A percentile compares a stretch with the other conserved stretches of the same genome.
These are phyloP conservation scores for Antarctomyces pellizariae DNA, from an alignment of 495 filamentous ascomycete species.

Conservation along the genomic window DNA sequence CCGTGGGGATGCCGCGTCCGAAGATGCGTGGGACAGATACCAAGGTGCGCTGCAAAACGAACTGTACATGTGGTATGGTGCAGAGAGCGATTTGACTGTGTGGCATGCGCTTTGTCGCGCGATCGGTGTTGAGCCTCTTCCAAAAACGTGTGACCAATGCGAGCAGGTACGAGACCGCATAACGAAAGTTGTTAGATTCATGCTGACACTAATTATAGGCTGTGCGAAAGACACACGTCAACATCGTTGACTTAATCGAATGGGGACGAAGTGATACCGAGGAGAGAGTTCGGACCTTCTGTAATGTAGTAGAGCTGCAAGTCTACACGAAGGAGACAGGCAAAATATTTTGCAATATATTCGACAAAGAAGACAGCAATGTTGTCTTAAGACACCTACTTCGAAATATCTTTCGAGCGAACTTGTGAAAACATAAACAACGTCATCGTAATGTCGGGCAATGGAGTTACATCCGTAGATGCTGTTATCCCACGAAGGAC, in stretches of 20 bases:
- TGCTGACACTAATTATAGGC: conserved; percentile 6
- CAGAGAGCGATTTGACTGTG: conserved; percentile 8
- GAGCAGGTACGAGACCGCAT: conserved; percentile 7
- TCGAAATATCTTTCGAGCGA: conserved; percentile 7
- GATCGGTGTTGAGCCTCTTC: conserved; percentile 8
- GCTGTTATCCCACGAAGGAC: too few species aligned
- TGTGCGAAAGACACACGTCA: conserved; percentile 8
- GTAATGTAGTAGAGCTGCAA: conserved; percentile 9
- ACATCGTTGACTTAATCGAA: conserved; percentile 11
- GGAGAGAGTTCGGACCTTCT: conserved; percentile 8
- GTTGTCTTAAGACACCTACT: conserved; percentile 7
- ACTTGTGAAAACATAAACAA: conserved; percentile 4
- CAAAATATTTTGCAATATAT: conserved; percentile 10
- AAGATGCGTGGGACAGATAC: conserved; percentile 9
- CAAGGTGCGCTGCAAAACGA: conserved; percentile 8
- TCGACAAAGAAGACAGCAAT: conserved; percentile 6
- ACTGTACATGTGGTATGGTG: conserved; percentile 9
- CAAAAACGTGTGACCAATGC: conserved; percentile 7
- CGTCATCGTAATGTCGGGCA: too few species aligned
- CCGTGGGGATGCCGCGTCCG: conserved; percentile 4
- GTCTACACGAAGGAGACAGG: conserved; percentile 8
- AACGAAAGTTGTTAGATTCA: conserved; percentile 3
- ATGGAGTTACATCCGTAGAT: too few species aligned
- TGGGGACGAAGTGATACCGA: conserved; percentile 8
- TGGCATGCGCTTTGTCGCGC: conserved; percentile 10